Percentiles rank a stretch among this genome's conserved stretches.
phyloP scores from a whole-genome alignment of 2,329 filamentous ascomycete species.

The Cladosporium cucumerinum region DNA sequence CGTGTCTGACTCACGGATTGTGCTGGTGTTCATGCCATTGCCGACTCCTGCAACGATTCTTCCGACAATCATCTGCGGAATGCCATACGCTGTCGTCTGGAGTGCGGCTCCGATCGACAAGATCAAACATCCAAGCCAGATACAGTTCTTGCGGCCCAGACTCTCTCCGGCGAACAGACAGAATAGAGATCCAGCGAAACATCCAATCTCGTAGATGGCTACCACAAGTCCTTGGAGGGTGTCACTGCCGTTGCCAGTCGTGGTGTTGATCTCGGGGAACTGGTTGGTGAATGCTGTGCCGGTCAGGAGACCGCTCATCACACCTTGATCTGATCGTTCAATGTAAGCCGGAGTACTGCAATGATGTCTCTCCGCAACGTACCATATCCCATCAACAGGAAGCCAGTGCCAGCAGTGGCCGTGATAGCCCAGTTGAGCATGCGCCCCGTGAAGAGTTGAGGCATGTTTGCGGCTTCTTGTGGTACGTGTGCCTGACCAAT shows the following conservation, averaged over 20 bases:
- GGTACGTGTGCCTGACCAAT: not conserved
- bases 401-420: conserved; percentile 16
- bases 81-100: conserved; percentile 31
- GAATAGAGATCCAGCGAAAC: conserved; percentile 27
- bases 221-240: conserved; percentile 17
- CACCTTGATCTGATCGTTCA: conserved; percentile 23
- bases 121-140: conserved; percentile 32
- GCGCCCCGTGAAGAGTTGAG: conserved; percentile 16
- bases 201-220: conserved; percentile 25
- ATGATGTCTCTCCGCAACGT: not conserved
- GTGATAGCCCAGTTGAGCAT: conserved; percentile 18
- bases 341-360: not conserved
- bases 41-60: conserved; percentile 53
- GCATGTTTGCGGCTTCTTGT: not conserved
- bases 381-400: conserved; percentile 19
- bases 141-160: conserved; percentile 28
- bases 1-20: conserved; percentile 39
- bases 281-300: conserved; percentile 7
- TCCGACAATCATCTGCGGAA: conserved; percentile 52
- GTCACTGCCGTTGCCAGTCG: conserved; percentile 11
- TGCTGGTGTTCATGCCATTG: conserved; percentile 56
- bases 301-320: conserved; percentile 14
- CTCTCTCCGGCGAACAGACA: conserved; percentile 28
- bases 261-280: conserved; percentile 14
- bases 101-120: conserved; percentile 37